A percentile compares a stretch with the other conserved stretches of the same genome.
These are phyloP conservation scores for Fraxinus sp. DNA, from an alignment of 305 asterid genomes.

Conservation along the genomic window DNA sequence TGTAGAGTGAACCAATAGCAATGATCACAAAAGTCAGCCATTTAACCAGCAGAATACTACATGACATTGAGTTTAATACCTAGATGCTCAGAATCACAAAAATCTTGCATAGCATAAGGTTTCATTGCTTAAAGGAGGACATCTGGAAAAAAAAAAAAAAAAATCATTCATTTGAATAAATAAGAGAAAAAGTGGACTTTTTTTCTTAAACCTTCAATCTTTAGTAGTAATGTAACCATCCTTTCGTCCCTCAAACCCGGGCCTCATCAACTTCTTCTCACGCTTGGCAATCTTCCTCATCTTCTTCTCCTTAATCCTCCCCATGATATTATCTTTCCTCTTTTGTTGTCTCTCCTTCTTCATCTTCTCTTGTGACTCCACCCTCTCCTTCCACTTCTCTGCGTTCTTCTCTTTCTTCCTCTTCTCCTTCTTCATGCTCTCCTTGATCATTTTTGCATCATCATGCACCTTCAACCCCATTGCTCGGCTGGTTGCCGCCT, in stretches of 20 bases:
- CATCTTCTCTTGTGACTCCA: conserved; percentile 53
- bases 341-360: conserved; percentile 69
- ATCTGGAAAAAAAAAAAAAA: background rate
- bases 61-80: background rate
- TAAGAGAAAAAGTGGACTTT: background rate
- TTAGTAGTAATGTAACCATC: conserved; percentile 57
- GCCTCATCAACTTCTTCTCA: conserved; percentile 96
- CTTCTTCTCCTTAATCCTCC: conserved; percentile 76
- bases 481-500: conserved; percentile 68
- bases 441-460: conserved; percentile 62
- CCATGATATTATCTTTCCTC: conserved; percentile 76
- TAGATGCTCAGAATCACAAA: conserved; percentile 11
- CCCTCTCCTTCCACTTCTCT: conserved; percentile 90
- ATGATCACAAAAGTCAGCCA: conserved; percentile 11
- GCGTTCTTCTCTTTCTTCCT: conserved; percentile 70
- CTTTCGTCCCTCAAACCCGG: conserved; percentile 89
- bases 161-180: conserved; percentile 3
- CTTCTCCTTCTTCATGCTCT: conserved; percentile 75
- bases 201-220: conserved; percentile 39
- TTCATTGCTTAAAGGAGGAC: background rate
- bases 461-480: conserved; percentile 93
- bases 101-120: background rate
- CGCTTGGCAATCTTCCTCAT: conserved; percentile 79
- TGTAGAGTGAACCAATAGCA: background rate
- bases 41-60: conserved; percentile 10